Evolutionary conservation across 1,139 yeast genomes (phyloP), one percentile per base, ranked within the genome.

Genomic region (Suhomyces bolitotheri): DNA sequence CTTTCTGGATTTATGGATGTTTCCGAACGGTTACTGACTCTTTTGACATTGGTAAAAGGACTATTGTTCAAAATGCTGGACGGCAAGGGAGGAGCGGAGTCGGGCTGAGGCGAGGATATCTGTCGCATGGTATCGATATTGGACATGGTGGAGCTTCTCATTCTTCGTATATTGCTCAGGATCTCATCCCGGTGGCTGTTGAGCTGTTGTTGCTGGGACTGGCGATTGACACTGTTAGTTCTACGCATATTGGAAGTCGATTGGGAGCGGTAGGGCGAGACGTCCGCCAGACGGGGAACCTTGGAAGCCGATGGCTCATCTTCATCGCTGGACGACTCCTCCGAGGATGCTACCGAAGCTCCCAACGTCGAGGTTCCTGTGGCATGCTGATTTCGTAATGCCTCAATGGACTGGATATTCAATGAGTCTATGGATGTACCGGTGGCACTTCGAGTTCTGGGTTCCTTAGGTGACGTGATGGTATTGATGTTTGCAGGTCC

Each of bases 361-460:
- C 32, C 32, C 26, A 21, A 21, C n/a, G 30, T 27, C 23, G 15
- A 12, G 13, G 16, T 17, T 21, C 28, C 25, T 7, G 8, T 17
- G 29, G 26, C 25, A 5, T 22, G 16, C n/a, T 31, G 32, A 24
- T 28, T 33, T 5, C 40, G 29, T 13, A 31, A 16, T 11, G 33
- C 36, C 11, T 51, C 55, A 6, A 53, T 41, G 13, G 55, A 45
- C 17, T 45, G 45, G 25, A 52, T 49, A 27, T 46, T 51, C 19
- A 55, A 38, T 5, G 53, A 38, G 31, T 56, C 60, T 16, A 55
- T 49, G 8, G 60, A 53, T 5, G 47, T 44, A 9, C 47, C 27
- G 3, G 61, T 56, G 12, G 56, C 36, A 28, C 56, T 49, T 25
- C 60, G 9, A 12, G 22, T 14, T n/a, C 34, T 22, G 17, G 27